These are phyloP conservation scores for Penicillium nordicum DNA, from an alignment of 2,329 filamentous ascomycete species.

Conservation along the genomic window DNA sequence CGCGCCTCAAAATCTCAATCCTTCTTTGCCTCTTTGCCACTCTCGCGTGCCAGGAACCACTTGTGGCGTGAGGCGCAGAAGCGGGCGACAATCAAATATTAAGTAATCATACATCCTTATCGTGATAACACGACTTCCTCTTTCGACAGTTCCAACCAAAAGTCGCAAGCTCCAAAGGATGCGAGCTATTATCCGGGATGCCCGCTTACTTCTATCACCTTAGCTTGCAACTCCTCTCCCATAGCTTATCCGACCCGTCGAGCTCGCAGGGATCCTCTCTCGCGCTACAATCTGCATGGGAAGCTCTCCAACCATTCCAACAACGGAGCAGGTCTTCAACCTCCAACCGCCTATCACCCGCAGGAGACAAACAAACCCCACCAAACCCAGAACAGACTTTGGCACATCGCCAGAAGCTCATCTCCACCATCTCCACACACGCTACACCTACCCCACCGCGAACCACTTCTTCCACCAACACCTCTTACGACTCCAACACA, in stretches of 20 bases:
- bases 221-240: slow-evolving; percentile 54
- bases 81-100: neutral
- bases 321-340: slow-evolving; percentile 21
- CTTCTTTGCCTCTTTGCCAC: slow-evolving; percentile 8
- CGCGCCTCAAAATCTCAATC: neutral
- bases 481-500: neutral
- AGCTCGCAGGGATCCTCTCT: slow-evolving; percentile 16
- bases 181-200: slow-evolving; percentile 46
- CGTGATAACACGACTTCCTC: slow-evolving; percentile 2
- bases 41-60: slow-evolving; percentile 1
- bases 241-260: neutral
- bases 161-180: slow-evolving; percentile 14
- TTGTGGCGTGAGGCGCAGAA: neutral
- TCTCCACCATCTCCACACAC: neutral
- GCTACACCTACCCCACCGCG: neutral
- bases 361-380: neutral
- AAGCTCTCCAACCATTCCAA: slow-evolving; percentile 39
- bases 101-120: slow-evolving; percentile 10
- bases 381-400: slow-evolving; percentile 1
- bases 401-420: slow-evolving; percentile 3
- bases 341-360: slow-evolving; percentile 10
- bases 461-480: slow-evolving; percentile 1
- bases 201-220: slow-evolving; percentile 64
- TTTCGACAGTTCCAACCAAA: neutral
- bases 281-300: slow-evolving; percentile 34